Conservation (phyloP, 2,329 filamentous ascomycete genomes). For the Geoglossum cookeanum region DNA sequence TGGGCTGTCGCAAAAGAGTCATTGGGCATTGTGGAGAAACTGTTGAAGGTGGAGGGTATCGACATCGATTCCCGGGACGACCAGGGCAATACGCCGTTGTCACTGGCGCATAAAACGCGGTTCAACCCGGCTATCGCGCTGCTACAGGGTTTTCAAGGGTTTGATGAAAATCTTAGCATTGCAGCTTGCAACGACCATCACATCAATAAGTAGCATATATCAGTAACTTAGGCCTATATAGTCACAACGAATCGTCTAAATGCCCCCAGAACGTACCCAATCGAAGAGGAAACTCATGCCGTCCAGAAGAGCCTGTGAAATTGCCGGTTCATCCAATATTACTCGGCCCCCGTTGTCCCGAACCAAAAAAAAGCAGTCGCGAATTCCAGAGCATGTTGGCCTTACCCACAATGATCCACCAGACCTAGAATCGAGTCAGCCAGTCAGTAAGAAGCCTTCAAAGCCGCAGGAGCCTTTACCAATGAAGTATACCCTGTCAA, state of each 20-base stretch:
- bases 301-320: neutral
- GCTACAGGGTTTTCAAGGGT: too few relatives aligned
- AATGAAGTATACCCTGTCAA: neutral
- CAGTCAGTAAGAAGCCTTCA: neutral
- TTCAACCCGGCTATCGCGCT: too few relatives aligned
- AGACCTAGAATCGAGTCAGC: neutral
- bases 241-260: neutral
- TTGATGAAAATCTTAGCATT: constrained; percentile 1
- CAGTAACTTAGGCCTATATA: neutral
- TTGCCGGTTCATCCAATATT: neutral
- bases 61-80: too few relatives aligned
- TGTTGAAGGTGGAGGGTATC: too few relatives aligned
- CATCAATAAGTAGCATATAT: neutral
- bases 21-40: too few relatives aligned
- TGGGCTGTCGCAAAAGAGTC: too few relatives aligned
- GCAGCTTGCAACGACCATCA: neutral
- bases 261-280: neutral
- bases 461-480: neutral
- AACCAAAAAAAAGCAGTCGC: neutral
- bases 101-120: too few relatives aligned
- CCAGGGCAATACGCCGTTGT: too few relatives aligned
- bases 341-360: neutral
- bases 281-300: neutral
- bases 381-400: neutral
- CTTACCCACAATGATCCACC: neutral